Evolutionary conservation across 306 rosid genomes (phyloP), one percentile per base, ranked within the genome.

Genomic region (Neltuma alba): DNA sequence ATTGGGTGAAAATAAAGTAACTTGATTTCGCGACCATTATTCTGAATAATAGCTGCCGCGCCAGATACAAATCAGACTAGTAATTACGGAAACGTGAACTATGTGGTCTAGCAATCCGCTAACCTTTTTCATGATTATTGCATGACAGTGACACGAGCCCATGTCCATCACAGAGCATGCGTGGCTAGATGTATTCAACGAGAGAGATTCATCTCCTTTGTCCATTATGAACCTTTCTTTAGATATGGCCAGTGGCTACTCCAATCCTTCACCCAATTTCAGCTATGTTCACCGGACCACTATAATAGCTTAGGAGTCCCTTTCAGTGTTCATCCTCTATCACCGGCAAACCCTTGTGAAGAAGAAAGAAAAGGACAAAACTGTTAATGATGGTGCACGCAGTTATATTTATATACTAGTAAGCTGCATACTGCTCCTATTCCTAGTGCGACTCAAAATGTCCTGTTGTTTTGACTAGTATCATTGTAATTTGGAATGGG

Each of bases 361-460:
- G 45, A 44, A 3, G 25, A 60, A 60, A 58, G 15, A 79, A 79
- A 79, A 34, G 61, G 57, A 36, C 45, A 48, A 33, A 61, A 7
- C 72, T 61, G 11, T 16, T 31, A 2, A 18, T 36, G 57, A 37
- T 7, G 74, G 57, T 50, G 83, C 36, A 50, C 37, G 44, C 45
- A 23, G 34, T 79, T 71, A 9, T 54, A n/a, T 54, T 71, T 60
- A 11, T 57, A 57, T 9, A 23, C 62, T 9, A 55, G 31, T 55
- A 21, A 7, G 23, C 16, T 55, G 30, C 34, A 60, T 27, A 23
- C 30, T 66, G 21, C 72, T 62, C n/a, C 70, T 61, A 15, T 74
- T 74, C 47, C 64, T 50, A 45, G 50, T 20, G 65, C 6, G 76
- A 20, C 62, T 47, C 30, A 47, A 71, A 48, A 18, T 10, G 76